Base-by-base conservation (phyloP, 306 rosid species). In the Medicago truncatula region DNA sequence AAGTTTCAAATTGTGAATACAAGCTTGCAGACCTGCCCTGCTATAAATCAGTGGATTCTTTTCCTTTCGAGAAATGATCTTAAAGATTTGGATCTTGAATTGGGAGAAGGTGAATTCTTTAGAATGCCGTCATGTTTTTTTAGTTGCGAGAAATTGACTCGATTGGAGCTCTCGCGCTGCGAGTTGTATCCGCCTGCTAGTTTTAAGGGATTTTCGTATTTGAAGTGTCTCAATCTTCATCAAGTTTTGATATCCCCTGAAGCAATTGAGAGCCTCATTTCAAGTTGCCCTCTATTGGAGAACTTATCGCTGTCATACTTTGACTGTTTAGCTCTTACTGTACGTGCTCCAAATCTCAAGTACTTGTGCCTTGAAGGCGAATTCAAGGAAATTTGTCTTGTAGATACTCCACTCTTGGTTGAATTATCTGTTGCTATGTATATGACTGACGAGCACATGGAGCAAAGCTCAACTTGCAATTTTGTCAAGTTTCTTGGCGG, bases 41-140 rank as follows among this genome's bases (percentile, higher is more conserved):
- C 92, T 41, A 78, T 95, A 70, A 91, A 95, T 74, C 96, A 90
- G 65, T 92, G 97, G 97, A 63, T 95, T 71, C 93, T 95, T 80
- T 92, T 87, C 83, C 93, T 92, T 14, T 95, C 98, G 0, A 92
- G 93, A 85, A 88, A 89, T 50, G 92, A 73, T 74, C 67, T 95
- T 28, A 89, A 89, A 70, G 97, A 92, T 61, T 52, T 95, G 83
- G 76, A 83, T 67, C 89, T 95, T 77, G 93, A 89, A 47, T 82
- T 95, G 43, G 98, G 88, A 23, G 96, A 88, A 17, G 92, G 87
- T 4, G 91, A 92, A 78, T 95, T 91, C 85, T 90, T 87, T 62
- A 83, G 92, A 77, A 85, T 89, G 46, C 97, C 94, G 39, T 85
- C 97, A 2, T 86, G 92, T 79, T 91, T 95, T 84, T 95, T 90